A percentile compares a stretch with the other conserved stretches of the same genome.
These are phyloP conservation scores for Yamadazyma membranifaciens DNA, from an alignment of 1,139 yeast genomes.

Conservation along the genomic window DNA sequence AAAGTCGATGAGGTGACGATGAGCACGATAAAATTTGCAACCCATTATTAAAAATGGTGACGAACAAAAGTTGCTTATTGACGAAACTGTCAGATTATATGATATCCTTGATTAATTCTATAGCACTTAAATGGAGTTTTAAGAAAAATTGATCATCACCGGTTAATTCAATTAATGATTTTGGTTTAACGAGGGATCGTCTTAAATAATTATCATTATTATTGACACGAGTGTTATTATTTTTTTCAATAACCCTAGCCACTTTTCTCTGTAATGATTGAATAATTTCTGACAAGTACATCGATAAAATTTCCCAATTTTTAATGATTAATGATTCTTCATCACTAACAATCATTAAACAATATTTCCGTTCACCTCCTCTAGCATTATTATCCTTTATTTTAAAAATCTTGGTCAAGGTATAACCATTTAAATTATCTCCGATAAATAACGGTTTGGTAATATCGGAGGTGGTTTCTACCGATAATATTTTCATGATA, in stretches of 20 bases:
- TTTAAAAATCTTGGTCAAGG: constrained; percentile 65
- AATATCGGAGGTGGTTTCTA: constrained; percentile 68
- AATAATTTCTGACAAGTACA: constrained; percentile 53
- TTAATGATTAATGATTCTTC: constrained; percentile 50
- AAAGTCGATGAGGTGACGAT: neutral
- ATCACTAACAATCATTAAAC: constrained; percentile 62
- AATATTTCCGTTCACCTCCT: constrained; percentile 75
- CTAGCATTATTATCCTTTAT: constrained; percentile 69
- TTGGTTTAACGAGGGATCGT: constrained; percentile 53
- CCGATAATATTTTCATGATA: constrained; percentile 65
- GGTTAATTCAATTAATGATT: constrained; percentile 57
- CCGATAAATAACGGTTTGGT: constrained; percentile 70
- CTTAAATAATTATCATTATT: constrained; percentile 56
- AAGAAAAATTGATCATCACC: constrained; percentile 60
- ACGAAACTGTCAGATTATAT: neutral
- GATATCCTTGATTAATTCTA: constrained; percentile 37
- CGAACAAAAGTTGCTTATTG: neutral
- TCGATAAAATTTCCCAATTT: constrained; percentile 57
- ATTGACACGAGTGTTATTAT: constrained; percentile 19
- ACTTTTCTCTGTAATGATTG: constrained; percentile 47
- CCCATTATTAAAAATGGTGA: neutral
- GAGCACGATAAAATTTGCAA: no score
- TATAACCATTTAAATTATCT: constrained; percentile 65
- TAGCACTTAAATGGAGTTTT: constrained; percentile 66
- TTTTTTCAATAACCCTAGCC: constrained; percentile 18